Percentiles rank a stretch among this genome's conserved stretches.
These are phyloP conservation scores for Erodium trifolium DNA, from an alignment of 441 rosid species.

Conservation along the genomic window DNA sequence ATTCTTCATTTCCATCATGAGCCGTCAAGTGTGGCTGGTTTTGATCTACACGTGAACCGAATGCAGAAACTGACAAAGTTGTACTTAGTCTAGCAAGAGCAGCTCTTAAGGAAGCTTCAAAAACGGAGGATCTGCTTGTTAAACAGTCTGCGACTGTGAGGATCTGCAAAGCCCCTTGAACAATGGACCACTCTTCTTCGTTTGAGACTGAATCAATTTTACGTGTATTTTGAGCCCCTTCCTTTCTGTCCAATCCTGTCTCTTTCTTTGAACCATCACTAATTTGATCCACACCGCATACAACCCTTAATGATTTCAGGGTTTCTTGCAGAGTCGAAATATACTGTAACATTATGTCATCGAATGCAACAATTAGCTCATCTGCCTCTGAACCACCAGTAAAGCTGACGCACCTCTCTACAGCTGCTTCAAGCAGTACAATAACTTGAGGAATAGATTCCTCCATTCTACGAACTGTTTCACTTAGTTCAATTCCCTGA, in stretches of 20 bases:
- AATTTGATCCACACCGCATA: slow-evolving; percentile 74
- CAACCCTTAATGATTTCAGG: slow-evolving; percentile 84
- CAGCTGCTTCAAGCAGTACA: slow-evolving; percentile 87
- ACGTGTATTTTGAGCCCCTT: slow-evolving; percentile 47
- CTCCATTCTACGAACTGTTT: slow-evolving; percentile 97
- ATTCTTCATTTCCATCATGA: slow-evolving; percentile 46
- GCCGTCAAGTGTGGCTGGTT: slow-evolving; percentile 44
- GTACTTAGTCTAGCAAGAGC: slow-evolving; percentile 87
- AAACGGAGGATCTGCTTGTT: slow-evolving; percentile 87
- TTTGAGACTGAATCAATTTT: slow-evolving; percentile 64
- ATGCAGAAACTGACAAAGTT: slow-evolving; percentile 62
- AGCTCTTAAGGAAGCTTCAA: slow-evolving; percentile 91
- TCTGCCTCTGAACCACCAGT: slow-evolving; percentile 98
- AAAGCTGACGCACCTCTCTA: slow-evolving; percentile 85
- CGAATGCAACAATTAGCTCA: slow-evolving; percentile 84
- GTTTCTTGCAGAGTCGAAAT: slow-evolving; percentile 85
- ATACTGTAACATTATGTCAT: slow-evolving; percentile 84
- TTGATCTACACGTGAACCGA: slow-evolving; percentile 70
- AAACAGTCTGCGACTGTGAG: slow-evolving; percentile 95
- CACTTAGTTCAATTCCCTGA: slow-evolving; percentile 96
- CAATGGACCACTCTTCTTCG: slow-evolving; percentile 99
- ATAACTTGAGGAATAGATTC: slow-evolving; percentile 94
- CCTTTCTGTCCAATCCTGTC: slow-evolving; percentile 60
- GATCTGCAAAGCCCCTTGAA: slow-evolving; percentile 92
- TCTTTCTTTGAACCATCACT: slow-evolving; percentile 61